Percentiles rank a stretch among this genome's conserved stretches.
These are phyloP conservation scores for Byssoonygena ceratinophila DNA, from an alignment of 2,329 filamentous ascomycete species.

Conservation along the genomic window DNA sequence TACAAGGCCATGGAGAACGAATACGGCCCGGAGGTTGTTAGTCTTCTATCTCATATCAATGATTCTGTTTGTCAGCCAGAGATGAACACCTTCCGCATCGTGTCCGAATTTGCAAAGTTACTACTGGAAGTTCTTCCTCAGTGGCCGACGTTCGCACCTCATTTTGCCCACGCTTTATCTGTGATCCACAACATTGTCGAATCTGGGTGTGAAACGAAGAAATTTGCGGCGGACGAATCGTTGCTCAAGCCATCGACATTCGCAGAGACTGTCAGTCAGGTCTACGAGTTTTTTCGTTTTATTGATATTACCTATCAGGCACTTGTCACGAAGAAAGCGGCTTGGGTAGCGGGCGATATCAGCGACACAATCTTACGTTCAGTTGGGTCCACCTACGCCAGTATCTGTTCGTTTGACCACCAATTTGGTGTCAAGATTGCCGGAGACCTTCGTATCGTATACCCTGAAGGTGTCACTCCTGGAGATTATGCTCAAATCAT, in stretches of 20 bases:
- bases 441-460: constrained; percentile 27
- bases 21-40: constrained; percentile 23
- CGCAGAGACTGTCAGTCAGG: constrained; percentile 17
- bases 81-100: constrained; percentile 20
- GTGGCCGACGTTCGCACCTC: constrained; percentile 22
- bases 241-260: constrained; percentile 18
- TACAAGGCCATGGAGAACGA: constrained; percentile 27
- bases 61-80: constrained; percentile 23
- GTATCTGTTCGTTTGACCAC: constrained; percentile 24
- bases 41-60: constrained; percentile 25
- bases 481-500: constrained; percentile 29
- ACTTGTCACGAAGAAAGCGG: constrained; percentile 34
- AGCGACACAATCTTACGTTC: constrained; percentile 30
- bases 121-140: constrained; percentile 24
- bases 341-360: constrained; percentile 35
- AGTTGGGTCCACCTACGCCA: constrained; percentile 26
- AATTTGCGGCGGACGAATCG: constrained; percentile 19
- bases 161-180: constrained; percentile 20
- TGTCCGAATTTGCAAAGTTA: constrained; percentile 26
- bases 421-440: constrained; percentile 28
- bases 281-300: constrained; percentile 25
- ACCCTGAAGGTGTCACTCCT: constrained; percentile 23
- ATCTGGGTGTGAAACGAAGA: constrained; percentile 23
- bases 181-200: constrained; percentile 25
- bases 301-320: constrained; percentile 31